Evolutionary conservation across 768 basidiomycete genomes (phyloP).

Genomic region (Mrakia blollopis): DNA sequence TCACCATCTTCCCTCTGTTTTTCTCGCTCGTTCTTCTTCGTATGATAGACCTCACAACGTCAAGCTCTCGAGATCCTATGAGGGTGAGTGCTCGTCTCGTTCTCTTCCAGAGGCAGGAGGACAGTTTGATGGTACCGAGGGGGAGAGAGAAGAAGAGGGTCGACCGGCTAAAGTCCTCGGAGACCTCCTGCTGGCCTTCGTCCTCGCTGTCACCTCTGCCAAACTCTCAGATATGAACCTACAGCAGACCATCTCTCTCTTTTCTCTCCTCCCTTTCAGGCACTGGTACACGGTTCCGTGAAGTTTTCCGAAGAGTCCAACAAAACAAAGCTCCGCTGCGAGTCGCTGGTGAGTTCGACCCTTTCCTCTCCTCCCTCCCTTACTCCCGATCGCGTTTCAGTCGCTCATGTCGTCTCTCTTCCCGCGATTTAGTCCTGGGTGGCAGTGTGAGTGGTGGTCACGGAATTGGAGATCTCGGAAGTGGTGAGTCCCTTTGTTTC

Average conservation of each 20-base stretch:
- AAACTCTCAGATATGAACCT: background rate
- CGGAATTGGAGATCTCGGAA: background rate
- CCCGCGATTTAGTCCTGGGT: background rate
- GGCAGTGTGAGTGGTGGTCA: constrained; percentile 1
- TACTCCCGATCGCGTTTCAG: background rate
- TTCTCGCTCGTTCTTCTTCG: background rate
- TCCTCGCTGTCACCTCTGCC: background rate
- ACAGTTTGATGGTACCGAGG: background rate
- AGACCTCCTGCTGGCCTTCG: background rate
- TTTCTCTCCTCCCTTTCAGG: background rate
- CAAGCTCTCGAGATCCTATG: constrained; percentile 15
- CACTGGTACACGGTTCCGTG: background rate
- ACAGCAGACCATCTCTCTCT: background rate
- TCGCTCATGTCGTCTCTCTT: background rate
- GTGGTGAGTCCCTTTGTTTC: background rate
- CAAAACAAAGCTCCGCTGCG: background rate
- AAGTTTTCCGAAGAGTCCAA: constrained; percentile 2
- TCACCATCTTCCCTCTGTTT: background rate
- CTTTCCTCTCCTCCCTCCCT: background rate
- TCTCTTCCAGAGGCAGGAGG: background rate
- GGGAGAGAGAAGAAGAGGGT: background rate
- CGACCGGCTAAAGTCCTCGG: background rate
- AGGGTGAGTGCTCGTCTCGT: background rate
- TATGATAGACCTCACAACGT: background rate
- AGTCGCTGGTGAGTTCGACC: constrained; percentile 5